Conservation (phyloP, 73 alveolate species). For the Paramecium sexaurelia region DNA sequence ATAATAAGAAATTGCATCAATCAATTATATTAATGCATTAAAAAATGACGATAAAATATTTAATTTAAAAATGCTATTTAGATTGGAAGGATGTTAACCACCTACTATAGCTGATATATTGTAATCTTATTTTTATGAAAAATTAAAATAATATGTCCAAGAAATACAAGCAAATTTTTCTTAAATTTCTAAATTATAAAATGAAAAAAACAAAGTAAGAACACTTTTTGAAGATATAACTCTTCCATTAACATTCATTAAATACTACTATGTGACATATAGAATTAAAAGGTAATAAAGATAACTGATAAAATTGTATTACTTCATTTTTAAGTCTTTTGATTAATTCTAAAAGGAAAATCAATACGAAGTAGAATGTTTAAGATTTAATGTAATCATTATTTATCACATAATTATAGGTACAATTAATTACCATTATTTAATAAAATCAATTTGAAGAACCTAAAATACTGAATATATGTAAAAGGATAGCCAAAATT, state of each 20-base stretch:
- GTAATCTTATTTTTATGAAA: neutral
- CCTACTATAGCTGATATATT: neutral
- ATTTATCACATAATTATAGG: neutral
- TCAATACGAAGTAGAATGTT: neutral
- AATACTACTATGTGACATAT: neutral
- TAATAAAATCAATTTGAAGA: neutral
- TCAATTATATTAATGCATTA: neutral
- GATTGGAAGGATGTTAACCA: conserved; percentile 17
- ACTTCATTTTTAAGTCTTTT: neutral
- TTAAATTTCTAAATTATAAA: neutral
- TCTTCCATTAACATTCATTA: neutral
- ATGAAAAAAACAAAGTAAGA: neutral
- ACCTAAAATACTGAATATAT: neutral
- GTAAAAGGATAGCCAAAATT: neutral
- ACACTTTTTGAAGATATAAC: conserved; percentile 10
- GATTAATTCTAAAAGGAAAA: neutral
- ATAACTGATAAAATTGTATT: neutral
- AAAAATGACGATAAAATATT: neutral
- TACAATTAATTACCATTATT: neutral
- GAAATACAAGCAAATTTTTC: neutral
- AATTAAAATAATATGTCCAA: neutral
- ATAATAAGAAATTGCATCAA: neutral
- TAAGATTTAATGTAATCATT: conserved; percentile 2
- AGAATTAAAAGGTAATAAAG: neutral
- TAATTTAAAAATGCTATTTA: neutral